phyloP scores from a whole-genome alignment of 139 green algal species.

The Chlamydomonas sphaeroides region DNA sequence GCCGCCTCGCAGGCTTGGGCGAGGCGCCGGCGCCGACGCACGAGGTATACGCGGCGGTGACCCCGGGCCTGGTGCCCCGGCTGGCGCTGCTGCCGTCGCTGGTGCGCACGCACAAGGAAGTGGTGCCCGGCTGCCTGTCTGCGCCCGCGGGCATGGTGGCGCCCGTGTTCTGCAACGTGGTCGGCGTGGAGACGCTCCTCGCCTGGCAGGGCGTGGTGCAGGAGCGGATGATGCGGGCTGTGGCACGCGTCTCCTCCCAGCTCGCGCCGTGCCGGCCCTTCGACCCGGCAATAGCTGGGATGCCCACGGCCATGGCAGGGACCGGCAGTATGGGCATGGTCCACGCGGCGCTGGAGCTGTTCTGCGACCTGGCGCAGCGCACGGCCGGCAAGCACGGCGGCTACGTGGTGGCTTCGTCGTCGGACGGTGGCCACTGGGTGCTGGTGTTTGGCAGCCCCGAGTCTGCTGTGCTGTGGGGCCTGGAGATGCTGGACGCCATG shows the following conservation, averaged over 20 bases:
- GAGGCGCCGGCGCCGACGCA: background rate
- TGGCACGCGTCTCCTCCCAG: too few relatives aligned
- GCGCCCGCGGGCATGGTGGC: constrained; percentile 33
- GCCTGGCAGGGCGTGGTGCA: constrained; percentile 21
- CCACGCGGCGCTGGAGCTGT: background rate
- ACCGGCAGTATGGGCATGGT: background rate
- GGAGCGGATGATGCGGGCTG: background rate
- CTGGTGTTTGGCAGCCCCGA: constrained; percentile 22
- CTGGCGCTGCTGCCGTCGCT: constrained; percentile 4
- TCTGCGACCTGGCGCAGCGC: background rate
- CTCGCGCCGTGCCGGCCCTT: background rate
- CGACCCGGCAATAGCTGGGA: background rate
- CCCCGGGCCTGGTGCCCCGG: background rate
- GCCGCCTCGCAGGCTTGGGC: background rate
- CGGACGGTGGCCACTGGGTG: constrained; percentile 33
- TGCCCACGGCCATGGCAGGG: background rate
- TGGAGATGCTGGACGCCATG: constrained; percentile 36
- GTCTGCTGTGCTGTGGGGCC: constrained; percentile 21
- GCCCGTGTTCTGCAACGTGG: constrained; percentile 36
- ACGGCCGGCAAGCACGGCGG: background rate
- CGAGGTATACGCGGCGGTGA: constrained; percentile 17
- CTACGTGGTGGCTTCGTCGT: constrained; percentile 22
- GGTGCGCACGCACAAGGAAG: constrained; percentile 13
- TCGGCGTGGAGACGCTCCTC: constrained; percentile 30
- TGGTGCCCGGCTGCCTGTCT: constrained; percentile 31